Evolutionary conservation across 345 rosid genomes (phyloP), one percentile per base, ranked within the genome.

Genomic region (Eucalyptus fibrosa): DNA sequence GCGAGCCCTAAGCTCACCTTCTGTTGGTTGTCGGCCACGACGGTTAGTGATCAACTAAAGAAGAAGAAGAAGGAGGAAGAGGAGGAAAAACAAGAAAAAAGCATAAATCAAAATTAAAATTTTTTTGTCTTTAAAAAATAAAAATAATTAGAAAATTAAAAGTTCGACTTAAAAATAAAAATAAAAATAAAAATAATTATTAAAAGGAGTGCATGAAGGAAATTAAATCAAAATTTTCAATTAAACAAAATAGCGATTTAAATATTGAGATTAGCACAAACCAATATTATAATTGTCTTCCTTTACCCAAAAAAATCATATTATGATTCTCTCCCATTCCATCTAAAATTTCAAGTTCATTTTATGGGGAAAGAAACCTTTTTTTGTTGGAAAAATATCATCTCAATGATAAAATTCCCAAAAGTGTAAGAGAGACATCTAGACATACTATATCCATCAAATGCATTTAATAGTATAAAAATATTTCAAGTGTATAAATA

Each of bases 1-100:
- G 1, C 0, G 9, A 51, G 55, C 55, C 55, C 0, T 7, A 2
- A 51, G 55, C 55, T 18, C 9, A 51, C 55, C 23, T 51, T 51
- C 1, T 7, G 8, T 7, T 1, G 55, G 23, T 51, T 51, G 9
- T 23, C 0, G 3, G 55, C 9, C 23, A 51, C 4, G 1, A 0
- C 4, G 2, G 0, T 51, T 18, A 18, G 23, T 0, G 9, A 51
- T 51, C 55, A 51, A 51, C 55, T 51, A 51, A 51, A 51, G 9
- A 18, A 51, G 55, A 3, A 51, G 55, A 7, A 51, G 55, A 1
- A 51, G 55, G 4, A 51, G 21, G 55, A 2, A 1, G 18, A 50
- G 7, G 2, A 51, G 55, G 55, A 18, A 51, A 51, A 51, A 51
- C 9, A 51, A 51, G 9, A 51, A 51, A 51, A 51, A 51, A 51